A percentile compares a stretch with the other conserved stretches of the same genome.
These are phyloP conservation scores for Martiniozyma asiatica DNA, from an alignment of 1,139 yeast genomes.

Conservation along the genomic window DNA sequence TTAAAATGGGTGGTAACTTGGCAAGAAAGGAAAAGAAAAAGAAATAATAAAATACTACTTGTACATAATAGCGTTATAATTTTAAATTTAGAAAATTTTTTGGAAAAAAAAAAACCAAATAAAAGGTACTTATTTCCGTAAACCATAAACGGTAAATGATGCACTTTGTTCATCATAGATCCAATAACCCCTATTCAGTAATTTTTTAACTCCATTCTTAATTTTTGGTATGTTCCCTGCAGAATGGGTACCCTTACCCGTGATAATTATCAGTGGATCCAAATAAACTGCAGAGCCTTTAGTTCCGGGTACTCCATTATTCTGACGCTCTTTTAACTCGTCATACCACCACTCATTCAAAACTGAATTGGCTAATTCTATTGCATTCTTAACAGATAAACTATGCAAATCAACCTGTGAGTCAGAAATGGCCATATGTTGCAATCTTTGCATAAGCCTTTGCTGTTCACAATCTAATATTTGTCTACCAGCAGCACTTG, in stretches of 20 bases:
- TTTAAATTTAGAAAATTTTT: too few species aligned
- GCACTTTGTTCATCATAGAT: slow-evolving; percentile 35
- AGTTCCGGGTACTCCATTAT: slow-evolving; percentile 26
- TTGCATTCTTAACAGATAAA: slow-evolving; percentile 32
- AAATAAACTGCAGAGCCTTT: slow-evolving; percentile 26
- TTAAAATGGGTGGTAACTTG: slow-evolving; percentile 23
- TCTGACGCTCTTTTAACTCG: slow-evolving; percentile 31
- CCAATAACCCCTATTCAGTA: slow-evolving; percentile 26
- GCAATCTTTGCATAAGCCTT: background rate
- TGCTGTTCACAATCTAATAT: slow-evolving; percentile 1
- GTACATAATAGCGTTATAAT: too few species aligned
- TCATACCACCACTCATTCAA: slow-evolving; percentile 43
- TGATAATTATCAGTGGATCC: slow-evolving; percentile 31
- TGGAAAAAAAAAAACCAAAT: too few species aligned
- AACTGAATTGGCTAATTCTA: slow-evolving; percentile 24
- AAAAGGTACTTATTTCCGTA: too few species aligned
- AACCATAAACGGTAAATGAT: slow-evolving; percentile 23
- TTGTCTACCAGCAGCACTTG: background rate
- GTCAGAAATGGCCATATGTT: background rate
- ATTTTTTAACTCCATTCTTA: slow-evolving; percentile 27
- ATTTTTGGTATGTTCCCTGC: slow-evolving; percentile 37
- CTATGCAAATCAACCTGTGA: slow-evolving; percentile 40
- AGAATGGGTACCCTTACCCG: slow-evolving; percentile 59
- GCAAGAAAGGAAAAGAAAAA: slow-evolving; percentile 21
- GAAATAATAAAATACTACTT: slow-evolving; percentile 10